These are phyloP conservation scores for Aleurites moluccanus DNA, from an alignment of 441 rosid genomes.

Conservation along the genomic window DNA sequence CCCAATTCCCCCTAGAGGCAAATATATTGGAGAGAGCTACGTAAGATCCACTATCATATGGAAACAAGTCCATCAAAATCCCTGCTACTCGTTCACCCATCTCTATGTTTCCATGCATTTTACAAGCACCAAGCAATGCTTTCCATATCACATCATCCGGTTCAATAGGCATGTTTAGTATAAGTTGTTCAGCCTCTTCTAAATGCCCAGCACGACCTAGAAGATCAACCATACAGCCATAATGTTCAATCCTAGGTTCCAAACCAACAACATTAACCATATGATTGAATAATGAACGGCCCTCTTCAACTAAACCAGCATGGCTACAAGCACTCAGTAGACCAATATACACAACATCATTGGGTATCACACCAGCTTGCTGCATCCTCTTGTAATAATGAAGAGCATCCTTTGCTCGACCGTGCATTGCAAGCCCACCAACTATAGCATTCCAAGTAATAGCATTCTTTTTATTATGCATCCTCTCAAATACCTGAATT, in stretches of 20 bases:
- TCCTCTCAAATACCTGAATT: constrained; percentile 44
- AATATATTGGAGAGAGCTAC: constrained; percentile 62
- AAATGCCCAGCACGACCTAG: constrained; percentile 62
- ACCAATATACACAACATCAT: constrained; percentile 55
- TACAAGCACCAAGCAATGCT: constrained; percentile 65
- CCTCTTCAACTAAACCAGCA: constrained; percentile 64
- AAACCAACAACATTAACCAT: constrained; percentile 49
- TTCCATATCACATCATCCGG: constrained; percentile 76
- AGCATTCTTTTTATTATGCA: constrained; percentile 51
- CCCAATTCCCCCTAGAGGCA: constrained; percentile 56
- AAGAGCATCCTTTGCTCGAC: constrained; percentile 54
- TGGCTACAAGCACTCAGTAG: constrained; percentile 65
- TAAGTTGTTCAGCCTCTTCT: constrained; percentile 53
- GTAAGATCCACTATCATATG: constrained; percentile 63
- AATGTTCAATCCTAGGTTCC: constrained; percentile 66
- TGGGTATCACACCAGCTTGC: constrained; percentile 41
- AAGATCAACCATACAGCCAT: constrained; percentile 77
- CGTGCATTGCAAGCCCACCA: constrained; percentile 61
- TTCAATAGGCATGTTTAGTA: constrained; percentile 53
- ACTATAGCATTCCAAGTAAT: constrained; percentile 68
- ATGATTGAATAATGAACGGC: constrained; percentile 47
- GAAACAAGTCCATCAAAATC: constrained; percentile 46
- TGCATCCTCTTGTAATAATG: constrained; percentile 51
- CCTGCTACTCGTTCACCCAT: constrained; percentile 52
- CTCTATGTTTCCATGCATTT: constrained; percentile 45